Base-by-base conservation (phyloP, 1,284 basidiomycete genomes). In the Mycocalia duriaeana region DNA sequence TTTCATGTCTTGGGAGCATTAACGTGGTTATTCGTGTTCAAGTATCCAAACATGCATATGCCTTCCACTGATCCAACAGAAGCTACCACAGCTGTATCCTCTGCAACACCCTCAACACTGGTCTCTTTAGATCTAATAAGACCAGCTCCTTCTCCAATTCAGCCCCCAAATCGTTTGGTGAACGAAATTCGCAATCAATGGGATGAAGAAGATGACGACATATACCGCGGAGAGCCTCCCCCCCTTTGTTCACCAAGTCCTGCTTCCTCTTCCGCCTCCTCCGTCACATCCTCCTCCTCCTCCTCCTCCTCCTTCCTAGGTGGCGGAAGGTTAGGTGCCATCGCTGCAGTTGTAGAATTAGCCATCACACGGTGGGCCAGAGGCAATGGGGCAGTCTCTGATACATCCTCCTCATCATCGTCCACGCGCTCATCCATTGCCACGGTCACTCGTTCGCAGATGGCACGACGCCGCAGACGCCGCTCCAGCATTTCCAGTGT, bases 191-290 rank as follows among this genome's bases (percentile, higher is more conserved):
- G n/a, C n/a, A 23, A 19, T 25, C 45, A 45, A 18, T 25, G 25
- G 25, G 51, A 48, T 25, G 53, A 50, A 34, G 42, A 46, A 25
- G 61, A 69, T 49, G 68, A 66, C 45, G 69, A 74, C 57, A 83
- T 86, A 47, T 85, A 82, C 57, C 74, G 83, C 50, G 83, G 82
- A n/a, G 68, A 68, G 20, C 70, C 64, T 2, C 69, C 67, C 25
- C 61, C 64, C 5, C 56, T 64, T 18, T 57, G 61, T 14, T 31
- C 61, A 18, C 57, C 60, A 37, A 57, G 61, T 23, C 54, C 61
- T 8, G 9, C 9, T 28, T 62, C 65, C 16, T 38, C 56, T 37
- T 64, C 66, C 25, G 53, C 51, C 19, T 62, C 69, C 9, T 63
- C 67, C 2, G 63, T 70, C 3, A 69, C 72, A 0, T 68, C 67